These are phyloP conservation scores for Paraphoma chrysanthemicola DNA, from an alignment of 2,329 filamentous ascomycete genomes.

Conservation along the genomic window DNA sequence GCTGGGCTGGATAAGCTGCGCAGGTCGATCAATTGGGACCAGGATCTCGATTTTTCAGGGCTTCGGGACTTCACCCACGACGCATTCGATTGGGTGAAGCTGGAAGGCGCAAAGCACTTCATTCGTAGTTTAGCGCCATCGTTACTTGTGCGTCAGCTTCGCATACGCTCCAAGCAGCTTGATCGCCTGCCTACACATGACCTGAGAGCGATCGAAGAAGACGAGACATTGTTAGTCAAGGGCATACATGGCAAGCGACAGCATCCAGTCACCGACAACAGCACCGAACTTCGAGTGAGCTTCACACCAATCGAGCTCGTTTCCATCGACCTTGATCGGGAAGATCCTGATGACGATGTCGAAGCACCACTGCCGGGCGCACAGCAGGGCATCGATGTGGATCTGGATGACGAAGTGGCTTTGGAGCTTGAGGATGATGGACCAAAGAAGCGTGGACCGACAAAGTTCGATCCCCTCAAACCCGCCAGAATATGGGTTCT, in stretches of 20 bases:
- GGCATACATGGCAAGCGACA: constrained; percentile 71
- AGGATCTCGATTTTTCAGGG: constrained; percentile 67
- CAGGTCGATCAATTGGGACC: constrained; percentile 65
- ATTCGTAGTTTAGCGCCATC: constrained; percentile 80
- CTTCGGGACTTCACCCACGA: constrained; percentile 78
- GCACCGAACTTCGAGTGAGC: constrained; percentile 78
- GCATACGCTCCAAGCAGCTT: constrained; percentile 42
- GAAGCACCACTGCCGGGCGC: constrained; percentile 27
- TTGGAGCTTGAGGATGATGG: constrained; percentile 43
- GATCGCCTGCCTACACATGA: constrained; percentile 32
- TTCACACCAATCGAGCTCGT: constrained; percentile 80
- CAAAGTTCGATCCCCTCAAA: constrained; percentile 69
- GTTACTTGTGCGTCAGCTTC: constrained; percentile 69
- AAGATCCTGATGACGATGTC: constrained; percentile 75
- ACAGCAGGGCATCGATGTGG: constrained; percentile 28
- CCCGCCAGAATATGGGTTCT: constrained; percentile 74
- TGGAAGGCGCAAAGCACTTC: constrained; percentile 82
- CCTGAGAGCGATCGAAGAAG: constrained; percentile 51
- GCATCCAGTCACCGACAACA: constrained; percentile 77
- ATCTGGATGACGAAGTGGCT: constrained; percentile 43
- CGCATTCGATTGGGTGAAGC: constrained; percentile 85
- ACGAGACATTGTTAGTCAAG: constrained; percentile 65
- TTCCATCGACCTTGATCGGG: constrained; percentile 74
- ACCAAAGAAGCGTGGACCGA: constrained; percentile 53
- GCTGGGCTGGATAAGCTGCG: constrained; percentile 64